These are phyloP conservation scores for Cyberlindnera xylosilytica DNA, from an alignment of 805 yeast species.

Conservation along the genomic window DNA sequence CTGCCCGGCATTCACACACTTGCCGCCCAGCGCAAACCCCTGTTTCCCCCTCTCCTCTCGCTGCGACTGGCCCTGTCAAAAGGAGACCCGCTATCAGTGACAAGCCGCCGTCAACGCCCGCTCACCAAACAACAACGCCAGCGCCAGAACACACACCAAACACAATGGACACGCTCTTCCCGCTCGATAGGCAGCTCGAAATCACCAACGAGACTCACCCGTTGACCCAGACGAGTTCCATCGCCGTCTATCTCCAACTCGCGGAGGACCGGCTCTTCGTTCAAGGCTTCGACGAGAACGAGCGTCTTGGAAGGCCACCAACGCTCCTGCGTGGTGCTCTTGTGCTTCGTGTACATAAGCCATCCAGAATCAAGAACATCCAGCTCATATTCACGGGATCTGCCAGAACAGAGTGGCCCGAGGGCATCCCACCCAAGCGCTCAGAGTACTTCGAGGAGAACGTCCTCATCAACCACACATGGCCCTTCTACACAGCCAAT, in stretches of 20 bases:
- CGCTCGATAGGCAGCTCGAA: constrained; percentile 49
- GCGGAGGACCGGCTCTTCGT: constrained; percentile 80
- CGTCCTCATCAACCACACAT: constrained; percentile 71
- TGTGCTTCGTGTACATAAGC: constrained; percentile 64
- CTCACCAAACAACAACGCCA: background rate
- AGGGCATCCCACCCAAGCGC: constrained; percentile 92
- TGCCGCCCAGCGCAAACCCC: background rate
- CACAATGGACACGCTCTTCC: constrained; percentile 41
- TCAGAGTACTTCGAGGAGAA: constrained; percentile 60
- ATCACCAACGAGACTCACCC: constrained; percentile 42
- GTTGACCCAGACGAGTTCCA: constrained; percentile 54
- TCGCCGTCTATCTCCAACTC: constrained; percentile 68
- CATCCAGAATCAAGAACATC: constrained; percentile 66
- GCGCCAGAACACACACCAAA: background rate
- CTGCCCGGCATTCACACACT: background rate
- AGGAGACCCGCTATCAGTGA: background rate
- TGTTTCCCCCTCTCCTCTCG: background rate
- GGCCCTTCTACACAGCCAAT: constrained; percentile 68
- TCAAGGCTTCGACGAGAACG: constrained; percentile 74
- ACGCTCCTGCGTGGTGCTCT: constrained; percentile 79
- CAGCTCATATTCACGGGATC: constrained; percentile 60
- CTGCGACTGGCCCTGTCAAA: background rate
- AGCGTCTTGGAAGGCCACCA: constrained; percentile 66
- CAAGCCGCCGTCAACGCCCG: background rate
- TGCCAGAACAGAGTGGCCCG: constrained; percentile 92